Percentiles rank a stretch among this genome's conserved stretches.
Conservation (phyloP, 768 basidiomycete genomes). For the Cantharellus anzutake region DNA sequence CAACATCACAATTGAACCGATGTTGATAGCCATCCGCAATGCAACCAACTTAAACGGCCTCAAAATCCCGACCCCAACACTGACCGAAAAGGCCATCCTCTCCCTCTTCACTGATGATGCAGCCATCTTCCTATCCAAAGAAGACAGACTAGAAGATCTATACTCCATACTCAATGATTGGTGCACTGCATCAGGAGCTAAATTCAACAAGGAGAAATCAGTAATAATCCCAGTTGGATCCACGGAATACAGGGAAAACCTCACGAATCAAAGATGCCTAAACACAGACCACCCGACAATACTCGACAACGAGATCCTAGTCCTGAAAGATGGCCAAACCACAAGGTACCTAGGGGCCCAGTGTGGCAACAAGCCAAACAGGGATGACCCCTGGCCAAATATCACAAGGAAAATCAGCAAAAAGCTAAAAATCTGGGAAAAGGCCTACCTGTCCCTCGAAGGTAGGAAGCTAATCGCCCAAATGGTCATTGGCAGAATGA, state of each 20-base stretch:
- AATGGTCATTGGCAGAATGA: neutral
- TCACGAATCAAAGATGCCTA: neutral
- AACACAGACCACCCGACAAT: neutral
- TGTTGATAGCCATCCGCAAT: conserved; percentile 3
- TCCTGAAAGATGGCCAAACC: conserved; percentile 6
- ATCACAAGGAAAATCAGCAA: conserved; percentile 5
- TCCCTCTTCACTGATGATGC: conserved; percentile 15
- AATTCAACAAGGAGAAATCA: conserved; percentile 14
- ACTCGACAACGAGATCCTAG: neutral
- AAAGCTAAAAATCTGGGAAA: neutral
- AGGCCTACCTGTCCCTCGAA: neutral
- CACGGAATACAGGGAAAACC: neutral
- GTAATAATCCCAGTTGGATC: conserved; percentile 12
- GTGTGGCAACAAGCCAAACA: conserved; percentile 9
- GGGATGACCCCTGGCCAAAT: conserved; percentile 1
- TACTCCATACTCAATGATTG: conserved; percentile 10
- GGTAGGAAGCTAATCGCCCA: neutral
- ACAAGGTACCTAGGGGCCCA: conserved; percentile 10
- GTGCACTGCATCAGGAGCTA: conserved; percentile 13
- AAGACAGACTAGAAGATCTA: conserved; percentile 10
- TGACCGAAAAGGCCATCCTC: neutral
- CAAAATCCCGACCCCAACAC: neutral
- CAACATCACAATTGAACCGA: conserved; percentile 12
- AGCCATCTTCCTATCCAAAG: conserved; percentile 5
- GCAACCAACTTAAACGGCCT: conserved; percentile 4